Base-by-base conservation (phyloP, 768 basidiomycete species). In the Leucocoprinus birnbaumii region DNA sequence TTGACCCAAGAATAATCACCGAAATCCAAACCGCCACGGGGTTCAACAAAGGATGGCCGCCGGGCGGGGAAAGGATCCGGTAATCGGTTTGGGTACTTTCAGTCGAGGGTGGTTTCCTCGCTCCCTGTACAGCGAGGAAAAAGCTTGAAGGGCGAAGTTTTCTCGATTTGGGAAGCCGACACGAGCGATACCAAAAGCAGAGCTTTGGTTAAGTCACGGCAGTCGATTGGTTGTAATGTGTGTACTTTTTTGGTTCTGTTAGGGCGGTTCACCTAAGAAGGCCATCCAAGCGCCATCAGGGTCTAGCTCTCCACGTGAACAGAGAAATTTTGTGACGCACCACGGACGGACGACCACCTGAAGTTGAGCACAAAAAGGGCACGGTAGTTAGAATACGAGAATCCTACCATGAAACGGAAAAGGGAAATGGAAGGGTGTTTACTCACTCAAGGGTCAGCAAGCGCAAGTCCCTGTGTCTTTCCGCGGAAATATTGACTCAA, bases 261-360 rank as follows among this genome's bases (percentile, higher is more conserved):
- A 89, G 73, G 89, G 87, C 73, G 89, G 89, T 84, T 90, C 86
- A 66, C 88, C 88, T 91, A 60, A 10, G 31, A 22, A 53, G 64
- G 41, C 34, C 51, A 45, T 61, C 48, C 27, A 62, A 49, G 48
- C 10, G 57, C 62, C 58, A 31, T 70, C 35, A 63, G 53, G 18
- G 51, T 55, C 60, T 48, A 48, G 34, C 18, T 38, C 31, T 37
- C 14, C 40, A 43, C 50, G 50, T 45, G 52, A 31, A 50, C 38
- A n/a, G 46, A 18, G n/a, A 43, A 45, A 31, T 47, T 46, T 38
- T 19, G 22, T 38, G 41, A 56, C 57, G 58, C 60, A 87, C 89
- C 88, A 80, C 87, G 77, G 66, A 90, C 80, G 58, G 84, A 85
- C 69, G 84, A 83, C 87, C 86, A 88, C 87, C 89, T 90, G 51